phyloP scores from a whole-genome alignment of 2,329 filamentous ascomycete genomes.

The Colletotrichum spaethianum region DNA sequence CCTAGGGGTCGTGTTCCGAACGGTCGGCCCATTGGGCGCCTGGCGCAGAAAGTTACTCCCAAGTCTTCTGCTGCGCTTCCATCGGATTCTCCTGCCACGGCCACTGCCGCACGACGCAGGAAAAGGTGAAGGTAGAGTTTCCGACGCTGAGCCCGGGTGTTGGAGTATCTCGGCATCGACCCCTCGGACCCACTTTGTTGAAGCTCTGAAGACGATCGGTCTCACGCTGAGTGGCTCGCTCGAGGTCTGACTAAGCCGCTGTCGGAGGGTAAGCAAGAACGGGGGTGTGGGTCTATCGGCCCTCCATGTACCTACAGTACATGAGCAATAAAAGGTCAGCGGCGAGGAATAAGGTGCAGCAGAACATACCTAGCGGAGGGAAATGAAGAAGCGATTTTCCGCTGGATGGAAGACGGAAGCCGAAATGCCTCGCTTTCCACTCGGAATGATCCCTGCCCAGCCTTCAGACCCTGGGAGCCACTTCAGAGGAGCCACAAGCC shows the following conservation, averaged over 20 bases:
- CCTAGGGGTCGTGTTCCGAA: background rate
- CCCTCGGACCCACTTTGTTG: slow-evolving; percentile 3
- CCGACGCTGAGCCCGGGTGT: slow-evolving; percentile 6
- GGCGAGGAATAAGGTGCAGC: background rate
- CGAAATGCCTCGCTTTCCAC: slow-evolving; percentile 3
- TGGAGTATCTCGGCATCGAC: background rate
- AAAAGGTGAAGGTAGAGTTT: background rate
- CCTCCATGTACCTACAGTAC: background rate
- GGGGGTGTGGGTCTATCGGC: background rate
- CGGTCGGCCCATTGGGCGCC: background rate
- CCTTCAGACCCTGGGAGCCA: background rate
- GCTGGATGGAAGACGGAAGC: background rate
- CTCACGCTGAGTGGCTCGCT: slow-evolving; percentile 13
- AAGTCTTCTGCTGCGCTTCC: background rate
- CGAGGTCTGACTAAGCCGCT: background rate
- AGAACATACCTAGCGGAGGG: background rate
- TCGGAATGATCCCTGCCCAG: background rate
- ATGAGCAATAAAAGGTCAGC: background rate
- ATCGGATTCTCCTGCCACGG: background rate
- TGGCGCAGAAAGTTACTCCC: too few relatives aligned
- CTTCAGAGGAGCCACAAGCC: background rate
- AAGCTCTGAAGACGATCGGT: background rate
- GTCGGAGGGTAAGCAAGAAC: background rate
- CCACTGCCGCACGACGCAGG: slow-evolving; percentile 11
- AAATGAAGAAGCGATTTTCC: background rate